phyloP scores from a whole-genome alignment of 2,329 filamentous ascomycete genomes.

The Arthroderma sp. region DNA sequence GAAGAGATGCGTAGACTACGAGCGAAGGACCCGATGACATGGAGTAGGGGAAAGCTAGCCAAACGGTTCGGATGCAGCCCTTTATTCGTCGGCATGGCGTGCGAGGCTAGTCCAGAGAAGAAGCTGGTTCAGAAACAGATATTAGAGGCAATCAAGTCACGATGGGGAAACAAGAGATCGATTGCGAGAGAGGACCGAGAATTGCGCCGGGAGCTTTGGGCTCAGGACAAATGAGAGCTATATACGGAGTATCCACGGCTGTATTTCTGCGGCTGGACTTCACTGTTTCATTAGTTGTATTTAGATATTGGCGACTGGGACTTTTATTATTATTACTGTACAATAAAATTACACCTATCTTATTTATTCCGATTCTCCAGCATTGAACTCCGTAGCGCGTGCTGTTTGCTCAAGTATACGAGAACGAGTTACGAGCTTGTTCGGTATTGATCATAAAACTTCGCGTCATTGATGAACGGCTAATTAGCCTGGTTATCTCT shows the following conservation, averaged over 20 bases:
- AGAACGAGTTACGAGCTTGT: no score
- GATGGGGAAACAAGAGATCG: conserved; percentile 47
- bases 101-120: conserved; percentile 39
- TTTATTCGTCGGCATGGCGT: conserved; percentile 50
- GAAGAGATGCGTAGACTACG: conserved; percentile 47
- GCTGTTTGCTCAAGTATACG: no score
- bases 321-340: no score
- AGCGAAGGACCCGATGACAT: conserved; percentile 41
- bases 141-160: conserved; percentile 42
- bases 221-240: conserved; percentile 36
- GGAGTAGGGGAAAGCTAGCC: conserved; percentile 47
- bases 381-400: no score
- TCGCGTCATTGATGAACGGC: no score
- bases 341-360: no score
- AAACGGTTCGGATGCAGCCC: conserved; percentile 50
- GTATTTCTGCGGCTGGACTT: background rate
- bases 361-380: no score
- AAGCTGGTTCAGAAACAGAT: conserved; percentile 34
- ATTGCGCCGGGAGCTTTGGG: conserved; percentile 49
- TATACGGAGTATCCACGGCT: background rate
- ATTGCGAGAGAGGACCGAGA: conserved; percentile 49
- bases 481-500: no score
- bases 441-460: no score
- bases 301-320: background rate
- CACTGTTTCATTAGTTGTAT: background rate